Evolutionary conservation across 768 basidiomycete species (phyloP).

Genomic region (Boletus barrowsii): DNA sequence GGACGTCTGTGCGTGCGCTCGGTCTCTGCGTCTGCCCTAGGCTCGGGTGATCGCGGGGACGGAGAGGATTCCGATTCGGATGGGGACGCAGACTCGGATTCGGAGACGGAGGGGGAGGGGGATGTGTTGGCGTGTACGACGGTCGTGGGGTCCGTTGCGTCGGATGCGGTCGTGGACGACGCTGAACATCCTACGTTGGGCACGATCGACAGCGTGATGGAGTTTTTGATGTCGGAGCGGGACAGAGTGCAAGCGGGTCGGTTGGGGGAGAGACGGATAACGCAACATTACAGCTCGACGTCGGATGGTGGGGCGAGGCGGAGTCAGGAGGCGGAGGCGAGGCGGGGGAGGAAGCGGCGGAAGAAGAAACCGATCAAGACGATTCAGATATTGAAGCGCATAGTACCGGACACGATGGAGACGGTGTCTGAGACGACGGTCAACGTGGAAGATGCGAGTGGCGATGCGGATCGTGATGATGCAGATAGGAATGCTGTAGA

Average conservation of each 20-base stretch:
- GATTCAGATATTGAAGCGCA: constrained; percentile 29
- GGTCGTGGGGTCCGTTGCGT: constrained; percentile 23
- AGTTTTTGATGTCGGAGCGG: constrained; percentile 73
- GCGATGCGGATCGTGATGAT: constrained; percentile 28
- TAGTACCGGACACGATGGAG: constrained; percentile 15
- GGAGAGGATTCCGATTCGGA: constrained; percentile 19
- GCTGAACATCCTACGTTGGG: constrained; percentile 63
- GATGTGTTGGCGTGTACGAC: constrained; percentile 24
- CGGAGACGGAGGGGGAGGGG: constrained; percentile 39
- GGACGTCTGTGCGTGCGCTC: too few relatives aligned
- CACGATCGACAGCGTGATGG: constrained; percentile 66
- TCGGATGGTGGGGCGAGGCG: constrained; percentile 38
- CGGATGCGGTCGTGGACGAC: constrained; percentile 23
- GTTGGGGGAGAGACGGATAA: constrained; percentile 26
- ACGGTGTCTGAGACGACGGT: constrained; percentile 22
- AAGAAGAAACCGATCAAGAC: constrained; percentile 33
- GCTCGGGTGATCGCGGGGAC: not conserved
- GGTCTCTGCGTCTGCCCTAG: not conserved
- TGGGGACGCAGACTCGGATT: constrained; percentile 10
- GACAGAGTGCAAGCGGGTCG: constrained; percentile 50
- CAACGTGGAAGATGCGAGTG: constrained; percentile 22
- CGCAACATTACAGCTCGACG: constrained; percentile 31
- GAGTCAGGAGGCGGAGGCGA: constrained; percentile 38
- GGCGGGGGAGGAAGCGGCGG: constrained; percentile 38
- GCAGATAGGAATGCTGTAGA: constrained; percentile 10